These are phyloP conservation scores for Carnegiea gigantea DNA, from an alignment of 179 eudicot species.

Conservation along the genomic window DNA sequence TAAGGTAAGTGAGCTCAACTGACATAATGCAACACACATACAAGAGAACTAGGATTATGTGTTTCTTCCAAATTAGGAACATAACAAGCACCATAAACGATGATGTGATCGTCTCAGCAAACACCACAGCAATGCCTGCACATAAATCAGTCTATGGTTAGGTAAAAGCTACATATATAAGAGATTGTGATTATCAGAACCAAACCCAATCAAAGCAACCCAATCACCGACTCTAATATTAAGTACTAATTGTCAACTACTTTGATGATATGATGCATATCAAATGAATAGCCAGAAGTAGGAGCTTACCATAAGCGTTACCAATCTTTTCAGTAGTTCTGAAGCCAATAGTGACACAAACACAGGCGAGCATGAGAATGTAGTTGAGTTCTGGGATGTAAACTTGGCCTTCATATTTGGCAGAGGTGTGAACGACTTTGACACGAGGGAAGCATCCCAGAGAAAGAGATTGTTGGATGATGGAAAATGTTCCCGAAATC, in stretches of 20 bases:
- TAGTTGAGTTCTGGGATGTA: conserved; percentile 71
- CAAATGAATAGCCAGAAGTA: background rate
- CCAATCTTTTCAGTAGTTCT: conserved; percentile 59
- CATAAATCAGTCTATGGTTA: background rate
- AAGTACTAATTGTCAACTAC: background rate
- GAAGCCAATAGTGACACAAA: conserved; percentile 56
- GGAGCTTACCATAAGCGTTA: conserved; percentile 67
- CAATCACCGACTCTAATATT: too few species aligned
- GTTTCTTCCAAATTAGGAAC: conserved; percentile 67
- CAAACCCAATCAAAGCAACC: too few species aligned
- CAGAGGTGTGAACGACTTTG: conserved; percentile 60
- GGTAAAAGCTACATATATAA: background rate
- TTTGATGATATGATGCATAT: too few species aligned
- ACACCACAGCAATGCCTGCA: conserved; percentile 79
- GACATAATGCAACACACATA: conserved; percentile 48
- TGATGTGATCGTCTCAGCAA: conserved; percentile 78
- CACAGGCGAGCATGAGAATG: conserved; percentile 65
- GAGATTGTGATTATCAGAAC: too few species aligned
- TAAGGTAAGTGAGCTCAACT: conserved; percentile 52
- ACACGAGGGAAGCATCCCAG: conserved; percentile 77
- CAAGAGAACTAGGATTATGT: conserved; percentile 34
- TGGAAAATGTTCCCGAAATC: conserved; percentile 70
- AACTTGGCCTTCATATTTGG: conserved; percentile 69
- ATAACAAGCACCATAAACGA: conserved; percentile 53
- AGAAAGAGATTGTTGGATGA: conserved; percentile 66